phyloP scores from a whole-genome alignment of 2,329 filamentous ascomycete species.

The Botrytis porri region DNA sequence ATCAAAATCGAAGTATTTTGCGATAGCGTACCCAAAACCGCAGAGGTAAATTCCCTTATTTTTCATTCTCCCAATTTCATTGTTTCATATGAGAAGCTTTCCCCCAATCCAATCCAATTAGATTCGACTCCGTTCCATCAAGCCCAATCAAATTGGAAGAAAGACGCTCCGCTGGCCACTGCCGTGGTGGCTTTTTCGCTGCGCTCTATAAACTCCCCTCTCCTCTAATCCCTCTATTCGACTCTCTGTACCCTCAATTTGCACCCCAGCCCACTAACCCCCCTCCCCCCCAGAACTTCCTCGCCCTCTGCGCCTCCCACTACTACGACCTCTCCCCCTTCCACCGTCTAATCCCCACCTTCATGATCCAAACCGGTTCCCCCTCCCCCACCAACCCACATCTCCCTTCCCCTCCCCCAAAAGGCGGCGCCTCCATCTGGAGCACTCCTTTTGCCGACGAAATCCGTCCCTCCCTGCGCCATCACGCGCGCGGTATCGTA shows the following conservation, averaged over 20 bases:
- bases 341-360: conserved; percentile 75
- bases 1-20: conserved; percentile 97
- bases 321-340: conserved; percentile 75
- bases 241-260: too few relatives aligned
- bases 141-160: background rate
- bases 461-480: conserved; percentile 66
- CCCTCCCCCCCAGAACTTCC: conserved; percentile 67
- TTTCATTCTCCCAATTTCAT: background rate
- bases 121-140: too few relatives aligned
- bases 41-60: conserved; percentile 57
- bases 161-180: conserved; percentile 6
- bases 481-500: conserved; percentile 66
- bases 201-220: background rate
- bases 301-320: conserved; percentile 76
- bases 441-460: conserved; percentile 74
- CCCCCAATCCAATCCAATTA: background rate
- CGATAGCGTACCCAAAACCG: conserved; percentile 88
- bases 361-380: conserved; percentile 77
- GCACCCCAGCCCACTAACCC: too few relatives aligned
- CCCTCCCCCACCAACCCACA: conserved; percentile 44
- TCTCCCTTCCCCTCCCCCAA: conserved; percentile 59
- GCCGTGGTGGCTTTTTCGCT: conserved; percentile 4
- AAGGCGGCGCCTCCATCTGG: conserved; percentile 72
- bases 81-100: background rate
- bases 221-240: too few relatives aligned